These are phyloP conservation scores for Auriscalpium vulgare DNA, from an alignment of 768 basidiomycete genomes.

Conservation along the genomic window DNA sequence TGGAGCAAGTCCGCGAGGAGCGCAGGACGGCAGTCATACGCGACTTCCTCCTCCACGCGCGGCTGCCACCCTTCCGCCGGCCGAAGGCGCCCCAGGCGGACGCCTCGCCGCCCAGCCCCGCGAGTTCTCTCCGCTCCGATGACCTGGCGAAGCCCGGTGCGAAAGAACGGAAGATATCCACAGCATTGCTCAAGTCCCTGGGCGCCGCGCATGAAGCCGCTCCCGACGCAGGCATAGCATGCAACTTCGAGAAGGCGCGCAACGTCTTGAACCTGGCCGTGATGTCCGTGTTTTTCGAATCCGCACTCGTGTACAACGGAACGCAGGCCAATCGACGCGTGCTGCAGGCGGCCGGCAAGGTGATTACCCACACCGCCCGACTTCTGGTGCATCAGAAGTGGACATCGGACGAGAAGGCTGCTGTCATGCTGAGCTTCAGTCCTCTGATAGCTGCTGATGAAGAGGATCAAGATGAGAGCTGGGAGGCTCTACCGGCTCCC, in stretches of 20 bases:
- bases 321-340: slow-evolving; percentile 49
- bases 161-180: slow-evolving; percentile 54
- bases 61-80: slow-evolving; percentile 37
- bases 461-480: slow-evolving; percentile 19
- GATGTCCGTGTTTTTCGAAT: slow-evolving; percentile 61
- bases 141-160: slow-evolving; percentile 41
- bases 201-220: slow-evolving; percentile 46
- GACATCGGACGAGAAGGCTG: slow-evolving; percentile 53
- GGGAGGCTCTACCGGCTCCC: slow-evolving; percentile 43
- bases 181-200: slow-evolving; percentile 55
- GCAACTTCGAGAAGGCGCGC: slow-evolving; percentile 58
- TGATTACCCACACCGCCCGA: slow-evolving; percentile 33
- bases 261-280: slow-evolving; percentile 63
- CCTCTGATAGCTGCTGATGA: slow-evolving; percentile 45
- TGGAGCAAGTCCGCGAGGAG: slow-evolving; percentile 53
- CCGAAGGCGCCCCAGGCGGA: slow-evolving; percentile 8
- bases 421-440: slow-evolving; percentile 59
- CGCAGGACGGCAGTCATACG: slow-evolving; percentile 49
- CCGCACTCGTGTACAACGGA: slow-evolving; percentile 57
- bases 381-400: slow-evolving; percentile 38
- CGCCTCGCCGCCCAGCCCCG: not conserved
- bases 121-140: not conserved
- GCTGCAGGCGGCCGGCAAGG: slow-evolving; percentile 55
- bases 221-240: slow-evolving; percentile 25
- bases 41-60: slow-evolving; percentile 62